Conservation (phyloP, 805 yeast species). For the Dipodascus albidus region DNA sequence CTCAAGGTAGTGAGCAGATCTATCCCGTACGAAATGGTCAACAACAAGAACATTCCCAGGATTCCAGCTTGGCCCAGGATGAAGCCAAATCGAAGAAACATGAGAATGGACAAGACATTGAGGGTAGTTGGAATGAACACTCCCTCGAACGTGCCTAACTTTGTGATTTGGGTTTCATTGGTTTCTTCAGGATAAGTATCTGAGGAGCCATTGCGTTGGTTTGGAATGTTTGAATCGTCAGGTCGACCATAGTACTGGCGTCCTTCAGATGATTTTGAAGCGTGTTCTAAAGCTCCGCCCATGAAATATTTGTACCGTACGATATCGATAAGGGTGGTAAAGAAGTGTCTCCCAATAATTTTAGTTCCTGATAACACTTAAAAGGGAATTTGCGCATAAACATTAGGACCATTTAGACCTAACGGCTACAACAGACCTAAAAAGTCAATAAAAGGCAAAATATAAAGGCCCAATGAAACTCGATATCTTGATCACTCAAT, state of each 20-base stretch:
- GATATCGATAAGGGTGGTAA: too few relatives aligned
- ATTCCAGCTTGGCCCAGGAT: constrained; percentile 92
- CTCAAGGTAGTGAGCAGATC: constrained; percentile 80
- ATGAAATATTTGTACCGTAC: too few relatives aligned
- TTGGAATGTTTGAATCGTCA: not conserved
- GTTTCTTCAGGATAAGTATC: constrained; percentile 5
- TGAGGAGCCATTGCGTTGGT: not conserved
- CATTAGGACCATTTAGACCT: not conserved
- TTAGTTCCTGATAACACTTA: too few relatives aligned
- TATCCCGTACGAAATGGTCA: constrained; percentile 65
- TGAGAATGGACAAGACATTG: constrained; percentile 84
- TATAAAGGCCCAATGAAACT: not conserved
- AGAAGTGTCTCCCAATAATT: too few relatives aligned
- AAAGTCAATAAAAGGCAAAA: not conserved
- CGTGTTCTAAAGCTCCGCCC: too few relatives aligned
- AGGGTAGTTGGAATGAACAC: constrained; percentile 90
- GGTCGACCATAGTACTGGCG: constrained; percentile 11
- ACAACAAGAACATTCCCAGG: constrained; percentile 56
- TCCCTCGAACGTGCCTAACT: constrained; percentile 75
- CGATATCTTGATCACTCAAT: not conserved
- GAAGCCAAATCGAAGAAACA: constrained; percentile 93
- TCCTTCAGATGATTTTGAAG: too few relatives aligned
- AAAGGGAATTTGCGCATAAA: too few relatives aligned
- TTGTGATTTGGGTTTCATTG: constrained; percentile 20
- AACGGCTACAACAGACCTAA: not conserved